Base-by-base conservation (phyloP, 371 early-diverging fungal species). In the Amoeboaphelidium protococcarum region DNA sequence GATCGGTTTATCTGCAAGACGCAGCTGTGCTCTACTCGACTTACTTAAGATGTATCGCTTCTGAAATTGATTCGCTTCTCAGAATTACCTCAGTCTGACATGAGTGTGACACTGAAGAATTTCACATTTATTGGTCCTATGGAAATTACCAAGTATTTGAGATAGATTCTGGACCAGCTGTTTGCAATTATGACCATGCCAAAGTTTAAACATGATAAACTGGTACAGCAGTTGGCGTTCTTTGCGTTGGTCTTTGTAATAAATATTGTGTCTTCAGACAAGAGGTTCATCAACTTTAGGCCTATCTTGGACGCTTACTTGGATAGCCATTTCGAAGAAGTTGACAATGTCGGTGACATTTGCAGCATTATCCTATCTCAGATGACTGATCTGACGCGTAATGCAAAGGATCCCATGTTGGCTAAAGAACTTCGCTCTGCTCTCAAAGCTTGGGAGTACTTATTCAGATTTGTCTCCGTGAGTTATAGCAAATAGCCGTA, bases 121-220 rank as follows among this genome's bases (percentile, higher is more conserved):
- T 72, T 76, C 45, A 68, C 65, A 0, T 64, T 69, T 56, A 67
- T 78, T 19, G 72, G 71, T 23, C 75, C 75, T 48, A 54, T 69
- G 25, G 79, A 81, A 52, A 66, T 78, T 4, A 73, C 74, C 23
- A 77, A 76, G 53, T 78, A 77, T 47, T 50, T 75, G 40, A 64
- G 62, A 2, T 65, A 68, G 26, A 71, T 77, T 4, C 61, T 80
- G 55, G 72, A 72, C 51, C 69, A 69, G 0, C 48, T 80, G 12
- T 62, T 77, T 51, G 72, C 61, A 42, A 71, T 77, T 16, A 25
- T 78, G 49, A 65, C 59, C 16, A 42, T 4, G 20, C 56, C 64
- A 2, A 54, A 54, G 13, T 40, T 72, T 13, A 52, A 59, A 25
- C 65, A 66, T 22, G 51, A 22, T 58, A 55, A 63, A 2, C 53